Evolutionary conservation across 129 eudicot genomes (phyloP).

Genomic region (Helianthus annuus): HanXRQr2.0-SUNRISE NC_035439.2:36600845-36601344

Average conservation of each 20-base stretch:
- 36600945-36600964: background rate
- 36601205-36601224: conserved; percentile 21
- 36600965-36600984: background rate
- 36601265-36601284: conserved; percentile 30
- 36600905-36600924: background rate
- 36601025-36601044: conserved; percentile 9
- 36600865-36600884: background rate
- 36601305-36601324: conserved; percentile 16
- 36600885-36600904: background rate
- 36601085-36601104: conserved; percentile 29
- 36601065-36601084: background rate
- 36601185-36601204: conserved; percentile 47
- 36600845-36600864: conserved; percentile 20
- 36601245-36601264: conserved; percentile 17
- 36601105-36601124: conserved; percentile 28
- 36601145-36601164: conserved; percentile 31
- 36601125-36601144: conserved; percentile 22
- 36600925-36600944: conserved; percentile 1
- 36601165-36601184: conserved; percentile 36
- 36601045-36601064: conserved; percentile 12
- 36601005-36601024: background rate
- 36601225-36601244: conserved; percentile 26
- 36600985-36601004: background rate
- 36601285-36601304: conserved; percentile 36
- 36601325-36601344: conserved; percentile 7